These are phyloP conservation scores for Sarcomyxa edulis DNA, from an alignment of 768 basidiomycete genomes.

Conservation along the genomic window DNA sequence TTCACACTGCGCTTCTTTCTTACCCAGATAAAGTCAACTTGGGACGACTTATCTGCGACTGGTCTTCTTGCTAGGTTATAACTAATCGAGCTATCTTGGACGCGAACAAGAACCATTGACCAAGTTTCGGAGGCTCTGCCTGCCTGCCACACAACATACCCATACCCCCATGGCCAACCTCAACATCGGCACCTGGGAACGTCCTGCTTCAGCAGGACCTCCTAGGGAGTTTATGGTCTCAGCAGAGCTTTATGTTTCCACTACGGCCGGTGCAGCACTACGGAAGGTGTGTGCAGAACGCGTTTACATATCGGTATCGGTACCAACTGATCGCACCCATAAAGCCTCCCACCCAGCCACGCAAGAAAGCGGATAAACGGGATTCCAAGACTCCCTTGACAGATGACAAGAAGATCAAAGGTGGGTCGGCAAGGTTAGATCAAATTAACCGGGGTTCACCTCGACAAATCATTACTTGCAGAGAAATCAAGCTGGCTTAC, in stretches of 20 bases:
- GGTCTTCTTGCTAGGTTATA: too few relatives aligned
- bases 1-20: too few relatives aligned
- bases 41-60: too few relatives aligned
- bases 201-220: slow-evolving; percentile 13
- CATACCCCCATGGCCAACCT: too few relatives aligned
- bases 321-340: slow-evolving; percentile 3
- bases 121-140: too few relatives aligned
- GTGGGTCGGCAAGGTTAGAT: too few relatives aligned
- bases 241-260: slow-evolving; percentile 58
- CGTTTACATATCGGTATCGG: too few relatives aligned
- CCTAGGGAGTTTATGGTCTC: slow-evolving; percentile 53
- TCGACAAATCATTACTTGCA: slow-evolving; percentile 18
- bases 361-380: slow-evolving; percentile 55
- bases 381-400: slow-evolving; percentile 33
- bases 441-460: neutral
- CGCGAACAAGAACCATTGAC: too few relatives aligned
- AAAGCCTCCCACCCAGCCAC: slow-evolving; percentile 39
- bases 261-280: slow-evolving; percentile 39
- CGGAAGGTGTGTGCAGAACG: slow-evolving; percentile 45
- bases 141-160: too few relatives aligned
- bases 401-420: slow-evolving; percentile 58
- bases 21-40: too few relatives aligned
- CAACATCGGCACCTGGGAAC: slow-evolving; percentile 27
- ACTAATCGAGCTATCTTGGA: too few relatives aligned
- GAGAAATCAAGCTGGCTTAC: slow-evolving; percentile 74